Conservation (phyloP, 371 early-diverging fungal genomes). For the Mortierella sp. region DNA sequence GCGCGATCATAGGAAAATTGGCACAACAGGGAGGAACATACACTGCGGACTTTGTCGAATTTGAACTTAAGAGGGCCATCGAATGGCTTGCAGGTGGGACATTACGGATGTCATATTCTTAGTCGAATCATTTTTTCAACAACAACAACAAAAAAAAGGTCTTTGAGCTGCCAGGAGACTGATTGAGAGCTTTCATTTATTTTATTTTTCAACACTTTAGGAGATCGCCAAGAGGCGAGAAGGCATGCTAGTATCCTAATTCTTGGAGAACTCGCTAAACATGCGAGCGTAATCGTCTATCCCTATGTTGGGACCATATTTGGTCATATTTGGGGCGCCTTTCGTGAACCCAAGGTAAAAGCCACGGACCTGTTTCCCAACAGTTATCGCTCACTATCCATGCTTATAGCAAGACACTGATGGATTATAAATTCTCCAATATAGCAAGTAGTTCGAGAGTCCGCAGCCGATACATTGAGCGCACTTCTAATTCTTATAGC, state of each 20-base stretch:
- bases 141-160: too few relatives aligned
- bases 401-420: too few relatives aligned
- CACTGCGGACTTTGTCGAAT: conserved; percentile 86
- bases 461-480: conserved; percentile 87
- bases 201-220: conserved; percentile 20
- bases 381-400: too few relatives aligned
- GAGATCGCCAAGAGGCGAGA: conserved; percentile 78
- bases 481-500: conserved; percentile 87
- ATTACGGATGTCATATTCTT: not conserved
- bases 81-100: conserved; percentile 88
- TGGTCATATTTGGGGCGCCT: conserved; percentile 86
- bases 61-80: conserved; percentile 88
- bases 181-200: not conserved
- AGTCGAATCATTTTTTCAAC: too few relatives aligned
- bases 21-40: conserved; percentile 81
- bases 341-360: conserved; percentile 82
- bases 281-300: conserved; percentile 88
- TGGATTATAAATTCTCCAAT: not conserved
- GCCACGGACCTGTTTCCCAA: too few relatives aligned
- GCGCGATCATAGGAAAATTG: conserved; percentile 65
- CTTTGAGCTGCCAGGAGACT: too few relatives aligned
- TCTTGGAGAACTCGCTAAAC: conserved; percentile 82
- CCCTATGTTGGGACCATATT: conserved; percentile 88
- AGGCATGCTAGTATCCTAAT: conserved; percentile 91
- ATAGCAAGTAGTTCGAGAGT: conserved; percentile 72